Conservation (phyloP, 2,329 filamentous ascomycete genomes). For the Microcyclosporella mali region DNA sequence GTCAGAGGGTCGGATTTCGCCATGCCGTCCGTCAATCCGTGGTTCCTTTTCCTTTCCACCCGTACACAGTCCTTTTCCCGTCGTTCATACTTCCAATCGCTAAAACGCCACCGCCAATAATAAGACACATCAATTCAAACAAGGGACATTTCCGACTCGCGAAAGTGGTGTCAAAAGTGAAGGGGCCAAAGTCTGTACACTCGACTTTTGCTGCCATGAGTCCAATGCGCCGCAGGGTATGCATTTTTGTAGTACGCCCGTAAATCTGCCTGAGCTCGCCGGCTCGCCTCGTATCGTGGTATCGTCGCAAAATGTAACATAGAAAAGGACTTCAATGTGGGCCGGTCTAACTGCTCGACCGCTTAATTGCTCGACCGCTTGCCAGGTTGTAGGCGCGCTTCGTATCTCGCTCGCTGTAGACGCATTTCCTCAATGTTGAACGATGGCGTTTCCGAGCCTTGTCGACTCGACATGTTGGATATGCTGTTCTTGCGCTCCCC, state of each 20-base stretch:
- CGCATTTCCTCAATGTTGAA: conserved; percentile 21
- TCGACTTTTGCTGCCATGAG: not conserved
- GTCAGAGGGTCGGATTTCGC: no score
- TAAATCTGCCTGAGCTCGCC: conserved; percentile 7
- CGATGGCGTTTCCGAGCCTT: conserved; percentile 13
- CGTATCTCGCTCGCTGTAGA: conserved; percentile 13
- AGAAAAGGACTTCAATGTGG: conserved; percentile 4
- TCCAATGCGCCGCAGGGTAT: conserved; percentile 14
- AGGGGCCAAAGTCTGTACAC: no score
- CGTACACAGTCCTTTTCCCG: no score
- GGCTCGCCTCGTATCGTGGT: conserved; percentile 15
- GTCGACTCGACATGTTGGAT: conserved; percentile 11
- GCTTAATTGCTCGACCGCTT: conserved; percentile 18
- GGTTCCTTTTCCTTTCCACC: no score
- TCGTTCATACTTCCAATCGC: no score
- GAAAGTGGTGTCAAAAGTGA: no score
- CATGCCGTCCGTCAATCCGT: no score
- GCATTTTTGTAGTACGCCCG: conserved; percentile 1
- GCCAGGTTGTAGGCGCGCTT: conserved; percentile 8
- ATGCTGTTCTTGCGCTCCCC: conserved; percentile 22
- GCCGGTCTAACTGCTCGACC: conserved; percentile 1
- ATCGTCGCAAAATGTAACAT: conserved; percentile 16
- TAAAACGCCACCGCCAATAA: no score
- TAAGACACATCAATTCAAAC: no score
- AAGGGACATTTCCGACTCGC: no score